Conservation (phyloP, 768 basidiomycete genomes). For the Kwoniella sp. region DNA sequence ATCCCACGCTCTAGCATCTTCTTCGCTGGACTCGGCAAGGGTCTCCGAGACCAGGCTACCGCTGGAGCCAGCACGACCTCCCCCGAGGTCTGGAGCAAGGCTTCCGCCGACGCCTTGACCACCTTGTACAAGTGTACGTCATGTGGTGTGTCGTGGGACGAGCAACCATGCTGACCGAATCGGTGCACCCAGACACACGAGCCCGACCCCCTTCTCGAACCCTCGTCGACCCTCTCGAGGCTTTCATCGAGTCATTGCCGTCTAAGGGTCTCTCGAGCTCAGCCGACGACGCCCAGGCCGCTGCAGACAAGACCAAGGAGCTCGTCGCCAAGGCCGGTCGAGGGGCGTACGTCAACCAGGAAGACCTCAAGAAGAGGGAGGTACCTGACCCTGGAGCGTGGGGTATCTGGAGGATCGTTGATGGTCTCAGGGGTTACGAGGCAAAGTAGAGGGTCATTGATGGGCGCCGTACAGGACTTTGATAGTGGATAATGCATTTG, state of each 20-base stretch:
- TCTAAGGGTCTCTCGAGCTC: conserved; percentile 54
- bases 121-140: conserved; percentile 43
- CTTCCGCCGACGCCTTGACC: conserved; percentile 54
- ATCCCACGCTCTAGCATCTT: conserved; percentile 63
- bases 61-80: conserved; percentile 52
- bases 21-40: conserved; percentile 79
- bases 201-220: conserved; percentile 87
- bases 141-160: too few relatives aligned
- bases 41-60: conserved; percentile 54
- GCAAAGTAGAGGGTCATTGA: conserved; percentile 1
- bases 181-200: conserved; percentile 58
- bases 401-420: conserved; percentile 58
- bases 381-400: conserved; percentile 88
- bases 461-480: background rate
- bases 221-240: conserved; percentile 82
- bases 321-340: conserved; percentile 80
- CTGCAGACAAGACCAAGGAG: conserved; percentile 69
- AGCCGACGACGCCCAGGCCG: conserved; percentile 60
- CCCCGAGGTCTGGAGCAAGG: conserved; percentile 59
- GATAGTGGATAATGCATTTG: background rate
- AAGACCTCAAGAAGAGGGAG: conserved; percentile 57
- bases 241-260: conserved; percentile 61
- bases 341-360: conserved; percentile 68
- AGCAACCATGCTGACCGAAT: background rate
- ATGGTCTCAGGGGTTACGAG: conserved; percentile 37